Evolutionary conservation across 352 stramenopile genomes (phyloP).

Genomic region (Pythium guiyangense): DNA sequence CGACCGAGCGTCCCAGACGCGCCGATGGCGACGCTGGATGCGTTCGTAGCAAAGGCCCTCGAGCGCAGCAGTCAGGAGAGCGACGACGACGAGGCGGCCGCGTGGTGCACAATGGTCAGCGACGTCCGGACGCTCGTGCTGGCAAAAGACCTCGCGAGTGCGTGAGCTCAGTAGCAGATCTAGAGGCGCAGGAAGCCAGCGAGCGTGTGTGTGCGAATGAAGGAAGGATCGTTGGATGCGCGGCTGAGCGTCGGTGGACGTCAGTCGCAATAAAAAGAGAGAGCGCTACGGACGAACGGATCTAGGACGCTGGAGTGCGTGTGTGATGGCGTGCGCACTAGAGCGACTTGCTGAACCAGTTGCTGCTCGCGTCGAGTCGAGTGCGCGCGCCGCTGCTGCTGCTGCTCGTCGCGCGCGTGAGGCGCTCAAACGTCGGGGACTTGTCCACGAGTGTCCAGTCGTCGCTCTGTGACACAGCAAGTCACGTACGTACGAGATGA

Average conservation of each 20-base stretch:
- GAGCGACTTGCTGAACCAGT: constrained; percentile 32
- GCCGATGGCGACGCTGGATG: constrained; percentile 22
- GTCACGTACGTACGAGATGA: too few species aligned
- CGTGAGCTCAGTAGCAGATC: constrained; percentile 7
- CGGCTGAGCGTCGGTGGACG: too few species aligned
- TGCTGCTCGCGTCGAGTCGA: constrained; percentile 29
- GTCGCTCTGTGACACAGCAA: constrained; percentile 26
- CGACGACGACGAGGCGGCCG: constrained; percentile 8
- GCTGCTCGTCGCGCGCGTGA: constrained; percentile 8
- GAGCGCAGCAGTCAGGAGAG: not conserved
- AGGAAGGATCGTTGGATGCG: too few species aligned
- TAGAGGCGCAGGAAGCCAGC: too few species aligned
- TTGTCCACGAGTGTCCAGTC: constrained; percentile 79
- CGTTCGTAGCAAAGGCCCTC: constrained; percentile 16
- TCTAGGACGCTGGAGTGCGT: too few species aligned
- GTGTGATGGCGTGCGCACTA: not conserved
- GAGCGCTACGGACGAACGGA: too few species aligned
- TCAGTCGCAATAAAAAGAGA: too few species aligned
- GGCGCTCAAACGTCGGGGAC: constrained; percentile 66
- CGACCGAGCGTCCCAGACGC: constrained; percentile 27
- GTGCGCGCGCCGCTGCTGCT: constrained; percentile 20
- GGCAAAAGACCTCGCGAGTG: constrained; percentile 31
- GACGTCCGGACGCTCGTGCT: constrained; percentile 27
- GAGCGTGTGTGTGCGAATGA: too few species aligned
- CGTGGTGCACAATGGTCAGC: constrained; percentile 17